Evolutionary conservation across 495 filamentous ascomycete species (phyloP).

Genomic region (Durotheca rogersii): DNA sequence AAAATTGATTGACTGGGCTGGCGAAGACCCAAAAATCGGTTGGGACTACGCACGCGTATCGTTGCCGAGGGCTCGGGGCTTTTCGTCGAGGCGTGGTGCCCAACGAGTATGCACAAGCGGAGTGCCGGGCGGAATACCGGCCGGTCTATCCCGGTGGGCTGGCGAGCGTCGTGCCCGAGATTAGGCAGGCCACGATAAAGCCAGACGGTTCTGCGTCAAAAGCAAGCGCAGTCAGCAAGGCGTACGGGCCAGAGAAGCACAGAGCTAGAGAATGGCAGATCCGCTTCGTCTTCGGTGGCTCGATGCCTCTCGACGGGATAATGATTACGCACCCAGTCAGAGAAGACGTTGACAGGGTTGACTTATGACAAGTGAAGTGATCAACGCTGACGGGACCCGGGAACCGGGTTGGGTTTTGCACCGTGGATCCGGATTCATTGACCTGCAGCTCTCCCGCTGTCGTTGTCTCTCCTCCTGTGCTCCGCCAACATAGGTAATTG

Average conservation of each 20-base stretch:
- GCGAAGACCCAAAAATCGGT: neutral
- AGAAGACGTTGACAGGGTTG: conserved; percentile 26
- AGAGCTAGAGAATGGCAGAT: conserved; percentile 14
- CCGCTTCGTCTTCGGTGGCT: conserved; percentile 6
- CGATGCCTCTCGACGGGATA: conserved; percentile 10
- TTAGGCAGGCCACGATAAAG: too few relatives aligned
- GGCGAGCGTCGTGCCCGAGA: too few relatives aligned
- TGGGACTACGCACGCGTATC: too few relatives aligned
- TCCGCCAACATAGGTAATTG: conserved; percentile 24
- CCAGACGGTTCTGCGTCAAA: too few relatives aligned
- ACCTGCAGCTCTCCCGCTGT: conserved; percentile 33
- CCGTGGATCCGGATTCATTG: conserved; percentile 33
- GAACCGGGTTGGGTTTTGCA: conserved; percentile 27
- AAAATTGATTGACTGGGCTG: neutral
- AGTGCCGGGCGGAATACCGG: too few relatives aligned
- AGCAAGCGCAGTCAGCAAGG: too few relatives aligned
- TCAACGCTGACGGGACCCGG: conserved; percentile 29
- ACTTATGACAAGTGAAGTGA: conserved; percentile 27
- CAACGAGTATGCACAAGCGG: too few relatives aligned
- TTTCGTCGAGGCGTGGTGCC: neutral
- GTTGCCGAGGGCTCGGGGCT: neutral
- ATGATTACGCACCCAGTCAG: conserved; percentile 10
- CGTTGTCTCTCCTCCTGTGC: conserved; percentile 29
- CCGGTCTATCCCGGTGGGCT: too few relatives aligned
- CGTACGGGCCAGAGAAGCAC: too few relatives aligned